phyloP scores from a whole-genome alignment of 768 basidiomycete species.

The Scleroderma citrinum region DNA sequence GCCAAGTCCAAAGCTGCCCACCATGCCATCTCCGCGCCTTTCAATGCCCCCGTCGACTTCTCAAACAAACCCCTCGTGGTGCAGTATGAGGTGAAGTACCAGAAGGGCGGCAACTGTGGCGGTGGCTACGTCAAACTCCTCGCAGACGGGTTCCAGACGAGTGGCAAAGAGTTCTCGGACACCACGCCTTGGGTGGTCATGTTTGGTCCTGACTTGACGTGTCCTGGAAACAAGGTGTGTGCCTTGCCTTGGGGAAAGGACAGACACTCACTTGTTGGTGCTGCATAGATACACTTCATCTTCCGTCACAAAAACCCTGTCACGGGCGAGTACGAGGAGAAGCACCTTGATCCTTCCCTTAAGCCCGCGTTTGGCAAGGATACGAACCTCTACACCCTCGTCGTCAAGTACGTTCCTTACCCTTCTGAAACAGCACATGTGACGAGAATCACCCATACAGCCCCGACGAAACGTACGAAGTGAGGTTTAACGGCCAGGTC shows the following conservation, averaged over 20 bases:
- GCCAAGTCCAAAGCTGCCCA: constrained; percentile 97
- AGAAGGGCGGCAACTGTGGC: constrained; percentile 98
- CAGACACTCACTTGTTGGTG: background rate
- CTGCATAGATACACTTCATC: constrained; percentile 87
- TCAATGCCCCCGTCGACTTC: constrained; percentile 73
- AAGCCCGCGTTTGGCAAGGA: constrained; percentile 83
- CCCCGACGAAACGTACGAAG: constrained; percentile 92
- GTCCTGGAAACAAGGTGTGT: constrained; percentile 84
- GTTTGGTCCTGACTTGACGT: constrained; percentile 96
- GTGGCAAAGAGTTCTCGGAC: constrained; percentile 89
- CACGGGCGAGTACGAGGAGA: constrained; percentile 93
- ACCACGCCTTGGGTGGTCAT: constrained; percentile 93
- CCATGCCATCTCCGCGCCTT: constrained; percentile 96
- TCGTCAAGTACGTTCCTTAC: constrained; percentile 65
- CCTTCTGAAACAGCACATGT: background rate
- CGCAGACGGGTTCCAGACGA: constrained; percentile 89
- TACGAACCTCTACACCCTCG: constrained; percentile 91
- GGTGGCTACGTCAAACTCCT: constrained; percentile 98
- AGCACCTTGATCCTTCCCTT: constrained; percentile 82
- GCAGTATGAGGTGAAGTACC: constrained; percentile 98
- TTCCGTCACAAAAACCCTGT: constrained; percentile 96
- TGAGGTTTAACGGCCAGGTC: constrained; percentile 83
- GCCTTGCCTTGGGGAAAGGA: background rate
- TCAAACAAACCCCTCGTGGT: constrained; percentile 83
- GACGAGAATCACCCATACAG: constrained; percentile 30